phyloP scores from a whole-genome alignment of 257 asterid species.

The Solanum raphanifolium region DNA sequence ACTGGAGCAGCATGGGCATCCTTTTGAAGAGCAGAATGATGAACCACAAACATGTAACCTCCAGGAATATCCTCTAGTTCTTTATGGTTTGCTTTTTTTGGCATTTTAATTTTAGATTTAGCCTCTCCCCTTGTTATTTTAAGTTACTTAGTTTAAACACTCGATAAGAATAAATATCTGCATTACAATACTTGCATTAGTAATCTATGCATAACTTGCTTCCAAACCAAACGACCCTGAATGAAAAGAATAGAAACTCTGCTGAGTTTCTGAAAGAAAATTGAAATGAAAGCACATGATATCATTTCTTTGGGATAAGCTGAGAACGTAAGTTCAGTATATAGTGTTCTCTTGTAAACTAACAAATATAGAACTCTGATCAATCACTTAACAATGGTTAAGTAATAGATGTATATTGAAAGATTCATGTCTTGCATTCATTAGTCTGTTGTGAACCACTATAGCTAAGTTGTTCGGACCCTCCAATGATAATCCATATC shows the following conservation, averaged over 20 bases:
- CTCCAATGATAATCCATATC: neutral
- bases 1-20: constrained; percentile 34
- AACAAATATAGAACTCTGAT: neutral
- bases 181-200: neutral
- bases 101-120: neutral
- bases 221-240: neutral
- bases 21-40: constrained; percentile 10
- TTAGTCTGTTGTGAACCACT: neutral
- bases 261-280: neutral
- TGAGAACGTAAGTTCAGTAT: neutral
- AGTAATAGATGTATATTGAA: neutral
- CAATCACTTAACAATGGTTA: neutral
- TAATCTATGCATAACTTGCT: neutral
- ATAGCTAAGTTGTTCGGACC: neutral
- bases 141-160: neutral
- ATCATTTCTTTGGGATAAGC: neutral
- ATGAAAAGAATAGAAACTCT: neutral
- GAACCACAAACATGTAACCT: neutral
- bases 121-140: neutral
- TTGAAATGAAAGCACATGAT: neutral
- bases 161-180: neutral
- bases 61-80: neutral
- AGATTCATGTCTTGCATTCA: neutral
- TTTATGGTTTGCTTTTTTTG: neutral
- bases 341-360: neutral